Evolutionary conservation across 78 protist species (phyloP).

Genomic region (Abeoforma whisleri): DNA sequence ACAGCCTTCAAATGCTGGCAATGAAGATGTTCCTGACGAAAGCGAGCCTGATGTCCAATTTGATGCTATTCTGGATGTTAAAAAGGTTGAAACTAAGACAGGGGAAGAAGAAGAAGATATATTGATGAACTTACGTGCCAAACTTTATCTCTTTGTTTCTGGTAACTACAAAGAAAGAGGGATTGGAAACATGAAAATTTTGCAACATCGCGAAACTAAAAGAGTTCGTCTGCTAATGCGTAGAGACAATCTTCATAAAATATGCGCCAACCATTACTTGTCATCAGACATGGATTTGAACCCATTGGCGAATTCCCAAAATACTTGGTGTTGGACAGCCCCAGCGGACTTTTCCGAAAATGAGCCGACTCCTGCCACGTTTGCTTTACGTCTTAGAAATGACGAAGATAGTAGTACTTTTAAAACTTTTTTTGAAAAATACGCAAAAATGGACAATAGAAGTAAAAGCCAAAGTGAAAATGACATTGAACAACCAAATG

Average conservation of each 20-base stretch:
- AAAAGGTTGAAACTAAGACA: not conserved
- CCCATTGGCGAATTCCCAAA: too few species aligned
- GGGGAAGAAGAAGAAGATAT: slow-evolving; percentile 22
- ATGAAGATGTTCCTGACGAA: too few species aligned
- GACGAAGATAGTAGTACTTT: not conserved
- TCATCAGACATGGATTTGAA: not conserved
- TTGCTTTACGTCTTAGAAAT: not conserved
- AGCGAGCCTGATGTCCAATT: slow-evolving; percentile 10
- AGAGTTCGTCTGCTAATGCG: not conserved
- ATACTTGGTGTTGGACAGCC: too few species aligned
- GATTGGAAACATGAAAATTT: not conserved
- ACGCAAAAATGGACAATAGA: too few species aligned
- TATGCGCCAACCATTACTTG: not conserved
- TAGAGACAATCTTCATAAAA: not conserved
- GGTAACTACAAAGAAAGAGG: not conserved
- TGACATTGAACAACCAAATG: too few species aligned
- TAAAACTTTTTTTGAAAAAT: slow-evolving; percentile 7
- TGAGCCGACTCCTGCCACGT: not conserved
- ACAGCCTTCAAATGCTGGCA: too few species aligned
- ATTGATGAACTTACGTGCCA: not conserved
- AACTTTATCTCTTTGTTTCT: not conserved
- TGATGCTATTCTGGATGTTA: not conserved
- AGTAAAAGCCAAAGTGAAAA: too few species aligned
- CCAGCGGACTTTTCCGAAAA: too few species aligned
- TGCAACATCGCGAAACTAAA: too few species aligned